These are phyloP conservation scores for Nicotiana tomentosiformis DNA, from an alignment of 257 asterid species.

Conservation along the genomic window DNA sequence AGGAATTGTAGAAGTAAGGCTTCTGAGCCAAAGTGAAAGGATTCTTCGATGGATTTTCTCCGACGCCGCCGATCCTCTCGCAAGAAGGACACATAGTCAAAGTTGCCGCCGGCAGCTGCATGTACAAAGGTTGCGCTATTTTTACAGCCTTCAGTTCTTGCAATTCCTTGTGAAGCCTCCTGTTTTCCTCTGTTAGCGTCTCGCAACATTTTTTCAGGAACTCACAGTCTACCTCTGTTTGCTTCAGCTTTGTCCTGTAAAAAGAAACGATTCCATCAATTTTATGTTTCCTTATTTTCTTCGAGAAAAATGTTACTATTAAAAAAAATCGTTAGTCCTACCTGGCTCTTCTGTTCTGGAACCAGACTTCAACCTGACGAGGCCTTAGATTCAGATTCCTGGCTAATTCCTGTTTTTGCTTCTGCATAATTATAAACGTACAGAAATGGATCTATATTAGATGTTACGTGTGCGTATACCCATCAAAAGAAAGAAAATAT, in stretches of 20 bases:
- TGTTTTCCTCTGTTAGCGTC: constrained; percentile 77
- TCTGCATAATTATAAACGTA: constrained; percentile 27
- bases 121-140: constrained; percentile 70
- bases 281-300: not conserved
- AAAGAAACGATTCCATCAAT: not conserved
- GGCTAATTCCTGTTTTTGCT: constrained; percentile 67
- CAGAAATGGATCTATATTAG: not conserved
- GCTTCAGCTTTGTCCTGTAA: constrained; percentile 89
- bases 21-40: constrained; percentile 38
- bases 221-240: constrained; percentile 92
- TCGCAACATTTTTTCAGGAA: constrained; percentile 90
- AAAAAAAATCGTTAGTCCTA: constrained; percentile 2
- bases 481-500: not conserved
- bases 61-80: constrained; percentile 46
- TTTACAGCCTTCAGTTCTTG: constrained; percentile 79
- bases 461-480: too few relatives aligned
- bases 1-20: constrained; percentile 49
- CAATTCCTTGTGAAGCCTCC: constrained; percentile 80
- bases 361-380: constrained; percentile 85
- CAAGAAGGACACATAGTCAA: constrained; percentile 79
- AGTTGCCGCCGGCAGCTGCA: constrained; percentile 71
- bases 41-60: constrained; percentile 32
- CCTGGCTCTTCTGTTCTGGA: constrained; percentile 87
- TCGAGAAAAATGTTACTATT: too few relatives aligned
- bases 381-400: constrained; percentile 62